Base-by-base conservation (phyloP, 345 rosid genomes). In the Hibiscus syriacus region DNA sequence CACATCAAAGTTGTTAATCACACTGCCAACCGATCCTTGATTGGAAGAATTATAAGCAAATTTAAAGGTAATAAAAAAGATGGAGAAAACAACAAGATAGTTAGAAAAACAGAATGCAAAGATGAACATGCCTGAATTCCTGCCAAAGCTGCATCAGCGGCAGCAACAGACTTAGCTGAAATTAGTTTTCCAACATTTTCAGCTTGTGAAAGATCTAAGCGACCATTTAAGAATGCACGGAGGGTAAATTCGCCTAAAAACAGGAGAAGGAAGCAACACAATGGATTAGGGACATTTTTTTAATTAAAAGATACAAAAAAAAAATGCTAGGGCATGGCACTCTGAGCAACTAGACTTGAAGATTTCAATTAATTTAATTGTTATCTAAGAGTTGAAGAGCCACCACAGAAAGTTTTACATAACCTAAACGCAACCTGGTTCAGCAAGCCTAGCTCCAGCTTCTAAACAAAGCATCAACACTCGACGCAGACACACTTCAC, bases 211-310 rank as follows among this genome's bases (percentile, higher is more conserved):
- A 92, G 93, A 78, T 90, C 98, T 72, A 92, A 80, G 7, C 98
- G 98, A 65, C 98, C 98, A 78, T 92, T 90, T 2, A 92, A 81
- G 77, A 90, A 92, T 2, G 98, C 97, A 43, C 98, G 98, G 19
- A 92, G 90, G 64, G 98, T 92, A 71, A 92, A 92, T 78, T 92
- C 98, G 16, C 98, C 98, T 92, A 39, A 14, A 14, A 22, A 41
- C 41, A 64, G 50, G 30, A 29, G 0, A 29, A 29, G 78, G 13
- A 43, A 48, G 45, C 55, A 50, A 70, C 23, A 46, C 19, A 66
- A 54, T 75, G 26, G n/a, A 71, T 32, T 34, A 36, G 66, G 20
- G 34, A 36, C 5, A 5, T 16, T 36, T 60, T 34, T 10, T 14
- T 1, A 32, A 9, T 6, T n/a, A n/a, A n/a, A n/a, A n/a, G n/a